phyloP scores from a whole-genome alignment of 2,329 filamentous ascomycete species.

The Dothideomycetidae sp. region DNA sequence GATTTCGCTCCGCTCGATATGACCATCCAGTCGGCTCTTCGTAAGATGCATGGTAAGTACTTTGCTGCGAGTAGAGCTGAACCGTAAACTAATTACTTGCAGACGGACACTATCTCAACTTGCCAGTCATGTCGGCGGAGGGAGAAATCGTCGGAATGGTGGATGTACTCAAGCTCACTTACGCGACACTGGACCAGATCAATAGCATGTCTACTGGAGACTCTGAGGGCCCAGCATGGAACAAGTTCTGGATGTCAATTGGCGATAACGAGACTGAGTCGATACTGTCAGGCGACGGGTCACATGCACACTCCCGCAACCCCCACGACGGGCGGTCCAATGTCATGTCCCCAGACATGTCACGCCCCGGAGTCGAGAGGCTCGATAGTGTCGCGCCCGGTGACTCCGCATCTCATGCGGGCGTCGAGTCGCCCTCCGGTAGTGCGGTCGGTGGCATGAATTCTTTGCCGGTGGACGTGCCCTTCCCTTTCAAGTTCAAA shows the following conservation, averaged over 20 bases:
- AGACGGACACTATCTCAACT: slow-evolving; percentile 93
- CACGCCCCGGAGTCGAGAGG: slow-evolving; percentile 46
- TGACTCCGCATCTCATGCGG: slow-evolving; percentile 88
- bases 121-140: slow-evolving; percentile 90
- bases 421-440: slow-evolving; percentile 60
- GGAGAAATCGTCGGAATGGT: slow-evolving; percentile 99
- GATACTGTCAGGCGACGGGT: slow-evolving; percentile 78
- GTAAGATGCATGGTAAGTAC: slow-evolving; percentile 91
- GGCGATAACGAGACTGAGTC: slow-evolving; percentile 85
- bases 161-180: slow-evolving; percentile 93
- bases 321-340: slow-evolving; percentile 51
- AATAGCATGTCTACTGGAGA: slow-evolving; percentile 86
- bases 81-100: slow-evolving; percentile 26
- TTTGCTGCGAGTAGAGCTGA: slow-evolving; percentile 1
- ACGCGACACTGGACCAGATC: slow-evolving; percentile 86
- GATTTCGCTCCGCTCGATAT: slow-evolving; percentile 98
- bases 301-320: slow-evolving; percentile 48
- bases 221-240: slow-evolving; percentile 93
- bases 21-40: slow-evolving; percentile 93
- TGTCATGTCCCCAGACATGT: slow-evolving; percentile 64
- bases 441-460: slow-evolving; percentile 47
- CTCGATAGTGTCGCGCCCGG: slow-evolving; percentile 80
- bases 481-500: slow-evolving; percentile 99
- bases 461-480: slow-evolving; percentile 48
- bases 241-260: slow-evolving; percentile 98